phyloP scores from a whole-genome alignment of 1,284 basidiomycete species.

The Afroboletus lepidellus region DNA sequence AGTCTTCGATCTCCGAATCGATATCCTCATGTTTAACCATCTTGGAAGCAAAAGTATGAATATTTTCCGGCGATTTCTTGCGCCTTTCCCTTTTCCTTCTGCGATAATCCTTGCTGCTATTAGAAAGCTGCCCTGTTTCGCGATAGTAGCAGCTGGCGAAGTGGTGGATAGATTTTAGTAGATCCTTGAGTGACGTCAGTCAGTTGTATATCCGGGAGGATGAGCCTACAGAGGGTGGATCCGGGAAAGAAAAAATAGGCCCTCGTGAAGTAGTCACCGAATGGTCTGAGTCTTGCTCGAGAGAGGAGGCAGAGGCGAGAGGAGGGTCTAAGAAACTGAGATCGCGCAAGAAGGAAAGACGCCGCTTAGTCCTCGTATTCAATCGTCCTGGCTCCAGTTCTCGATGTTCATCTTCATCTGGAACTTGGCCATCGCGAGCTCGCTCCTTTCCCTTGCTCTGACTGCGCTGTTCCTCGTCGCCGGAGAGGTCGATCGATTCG shows the following conservation, averaged over 20 bases:
- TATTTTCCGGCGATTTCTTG: constrained; percentile 12
- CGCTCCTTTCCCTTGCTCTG: constrained; percentile 29
- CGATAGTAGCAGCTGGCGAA: constrained; percentile 63
- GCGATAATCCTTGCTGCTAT: constrained; percentile 49
- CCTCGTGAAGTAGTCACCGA: neutral
- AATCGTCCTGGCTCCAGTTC: constrained; percentile 12
- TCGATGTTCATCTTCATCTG: constrained; percentile 5
- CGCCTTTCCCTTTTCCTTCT: constrained; percentile 37
- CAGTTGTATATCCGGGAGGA: neutral
- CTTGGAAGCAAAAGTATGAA: constrained; percentile 26
- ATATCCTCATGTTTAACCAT: constrained; percentile 4
- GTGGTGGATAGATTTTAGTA: constrained; percentile 68
- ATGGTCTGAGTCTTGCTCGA: constrained; percentile 3
- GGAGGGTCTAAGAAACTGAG: constrained; percentile 36
- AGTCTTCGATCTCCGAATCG: constrained; percentile 3
- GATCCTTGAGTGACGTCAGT: constrained; percentile 46
- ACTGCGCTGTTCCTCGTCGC: constrained; percentile 11
- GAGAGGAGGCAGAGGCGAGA: constrained; percentile 9
- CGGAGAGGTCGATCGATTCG: constrained; percentile 24
- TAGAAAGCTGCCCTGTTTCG: constrained; percentile 55
- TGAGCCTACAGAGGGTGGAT: constrained; percentile 49
- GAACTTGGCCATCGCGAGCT: constrained; percentile 9
- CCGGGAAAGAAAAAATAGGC: constrained; percentile 19
- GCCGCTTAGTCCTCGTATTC: constrained; percentile 35
- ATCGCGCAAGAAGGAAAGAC: constrained; percentile 41